Evolutionary conservation across 1,284 basidiomycete species (phyloP).

Genomic region (Abortiporus biennis): DNA sequence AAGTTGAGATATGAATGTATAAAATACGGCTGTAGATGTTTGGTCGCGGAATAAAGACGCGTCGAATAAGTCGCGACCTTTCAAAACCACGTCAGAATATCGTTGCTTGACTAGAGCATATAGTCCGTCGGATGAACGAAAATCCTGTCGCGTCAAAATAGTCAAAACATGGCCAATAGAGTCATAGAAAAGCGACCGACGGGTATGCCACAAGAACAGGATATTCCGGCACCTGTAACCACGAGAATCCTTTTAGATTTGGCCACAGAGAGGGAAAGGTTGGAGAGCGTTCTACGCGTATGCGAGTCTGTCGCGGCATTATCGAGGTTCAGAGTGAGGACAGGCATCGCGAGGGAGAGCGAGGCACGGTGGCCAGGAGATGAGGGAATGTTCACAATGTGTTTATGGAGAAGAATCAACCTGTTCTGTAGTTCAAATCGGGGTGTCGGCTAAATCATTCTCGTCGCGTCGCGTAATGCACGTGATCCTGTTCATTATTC

Average conservation of each 20-base stretch:
- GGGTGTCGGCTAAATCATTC: too few relatives aligned
- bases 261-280: constrained; percentile 70
- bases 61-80: constrained; percentile 89
- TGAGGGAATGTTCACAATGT: too few relatives aligned
- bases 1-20: constrained; percentile 90
- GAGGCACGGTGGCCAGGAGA: constrained; percentile 7
- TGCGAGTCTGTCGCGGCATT: constrained; percentile 38
- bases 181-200: constrained; percentile 45
- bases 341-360: constrained; percentile 33
- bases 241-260: constrained; percentile 83
- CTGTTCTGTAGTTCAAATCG: too few relatives aligned
- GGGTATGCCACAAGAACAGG: constrained; percentile 89
- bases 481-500: constrained; percentile 19
- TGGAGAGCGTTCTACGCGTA: constrained; percentile 51
- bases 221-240: constrained; percentile 89
- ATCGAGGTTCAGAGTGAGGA: constrained; percentile 47
- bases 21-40: constrained; percentile 86
- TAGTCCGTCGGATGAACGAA: constrained; percentile 83
- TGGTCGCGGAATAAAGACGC: constrained; percentile 81
- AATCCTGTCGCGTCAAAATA: constrained; percentile 54
- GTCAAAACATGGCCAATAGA: neutral
- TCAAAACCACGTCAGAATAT: constrained; percentile 78
- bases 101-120: constrained; percentile 84
- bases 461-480: constrained; percentile 30
- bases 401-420: too few relatives aligned